Evolutionary conservation across 306 rosid species (phyloP).

Genomic region (Castanospermum australe): DNA sequence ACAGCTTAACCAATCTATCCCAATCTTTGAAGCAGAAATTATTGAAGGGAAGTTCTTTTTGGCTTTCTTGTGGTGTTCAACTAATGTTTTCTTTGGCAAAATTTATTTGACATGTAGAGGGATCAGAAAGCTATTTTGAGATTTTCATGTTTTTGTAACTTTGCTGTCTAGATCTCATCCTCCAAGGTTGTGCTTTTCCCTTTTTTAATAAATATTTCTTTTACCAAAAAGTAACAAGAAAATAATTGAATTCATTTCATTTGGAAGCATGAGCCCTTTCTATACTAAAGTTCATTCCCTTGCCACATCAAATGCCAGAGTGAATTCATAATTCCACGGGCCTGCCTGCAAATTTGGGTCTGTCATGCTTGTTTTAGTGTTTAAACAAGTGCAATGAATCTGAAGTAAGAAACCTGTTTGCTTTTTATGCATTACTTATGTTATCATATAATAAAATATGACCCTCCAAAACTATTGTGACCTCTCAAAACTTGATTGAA

Average conservation of each 20-base stretch:
- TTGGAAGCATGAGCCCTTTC: too few relatives aligned
- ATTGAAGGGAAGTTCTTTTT: too few relatives aligned
- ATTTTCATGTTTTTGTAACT: neutral
- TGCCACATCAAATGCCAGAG: neutral
- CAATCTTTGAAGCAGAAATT: too few relatives aligned
- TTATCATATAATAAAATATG: neutral
- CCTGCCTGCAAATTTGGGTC: neutral
- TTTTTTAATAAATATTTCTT: too few relatives aligned
- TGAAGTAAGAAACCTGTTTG: neutral
- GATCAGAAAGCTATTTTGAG: neutral
- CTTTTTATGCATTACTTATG: neutral
- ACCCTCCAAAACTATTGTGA: neutral
- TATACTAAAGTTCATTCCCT: neutral
- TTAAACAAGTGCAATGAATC: neutral
- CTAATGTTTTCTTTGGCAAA: neutral
- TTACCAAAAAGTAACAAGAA: too few relatives aligned
- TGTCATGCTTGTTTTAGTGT: neutral
- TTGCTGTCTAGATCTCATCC: neutral
- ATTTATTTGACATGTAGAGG: neutral
- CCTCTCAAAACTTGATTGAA: neutral
- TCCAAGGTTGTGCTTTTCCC: too few relatives aligned
- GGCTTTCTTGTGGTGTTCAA: neutral
- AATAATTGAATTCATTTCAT: too few relatives aligned
- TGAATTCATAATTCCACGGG: neutral
- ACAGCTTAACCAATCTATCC: too few relatives aligned